These are phyloP conservation scores for Mimosa pudica DNA, from an alignment of 306 rosid genomes.

Conservation along the genomic window DNA sequence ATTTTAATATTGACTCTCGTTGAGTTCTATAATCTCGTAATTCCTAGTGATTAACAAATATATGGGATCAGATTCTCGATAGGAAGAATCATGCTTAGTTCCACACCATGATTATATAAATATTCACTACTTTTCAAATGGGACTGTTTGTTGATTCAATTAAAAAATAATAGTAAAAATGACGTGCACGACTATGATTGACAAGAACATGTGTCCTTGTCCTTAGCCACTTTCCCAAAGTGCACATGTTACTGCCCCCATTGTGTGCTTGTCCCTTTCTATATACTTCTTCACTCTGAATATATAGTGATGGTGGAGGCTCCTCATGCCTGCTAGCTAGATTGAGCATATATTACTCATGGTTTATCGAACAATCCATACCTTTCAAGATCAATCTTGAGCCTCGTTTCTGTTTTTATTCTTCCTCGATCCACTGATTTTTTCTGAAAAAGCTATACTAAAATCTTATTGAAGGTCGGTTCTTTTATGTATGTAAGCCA, in stretches of 20 bases:
- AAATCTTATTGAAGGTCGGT: not conserved
- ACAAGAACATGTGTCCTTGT: slow-evolving; percentile 50
- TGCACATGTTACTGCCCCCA: slow-evolving; percentile 70
- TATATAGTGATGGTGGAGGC: slow-evolving; percentile 47
- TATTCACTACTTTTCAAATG: not conserved
- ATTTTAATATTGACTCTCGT: not conserved
- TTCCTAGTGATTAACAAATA: not conserved
- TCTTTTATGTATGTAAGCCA: not conserved
- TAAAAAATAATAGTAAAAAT: not conserved
- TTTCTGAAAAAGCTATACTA: not conserved
- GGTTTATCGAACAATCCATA: slow-evolving; percentile 44
- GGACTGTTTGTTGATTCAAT: not conserved
- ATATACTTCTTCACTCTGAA: slow-evolving; percentile 32
- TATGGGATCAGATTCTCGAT: not conserved
- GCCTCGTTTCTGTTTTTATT: slow-evolving; percentile 16
- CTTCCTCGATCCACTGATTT: not conserved
- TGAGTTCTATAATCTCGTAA: not conserved
- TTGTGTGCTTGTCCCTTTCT: slow-evolving; percentile 54
- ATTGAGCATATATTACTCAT: slow-evolving; percentile 43
- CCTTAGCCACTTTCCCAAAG: slow-evolving; percentile 49
- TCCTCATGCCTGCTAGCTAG: slow-evolving; percentile 40
- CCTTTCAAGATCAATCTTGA: slow-evolving; percentile 40
- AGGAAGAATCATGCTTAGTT: not conserved
- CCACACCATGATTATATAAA: too few relatives aligned
- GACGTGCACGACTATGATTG: slow-evolving; percentile 37